phyloP scores from a whole-genome alignment of 2,329 filamentous ascomycete species.

The Sclerotinia trifoliorum region DNA sequence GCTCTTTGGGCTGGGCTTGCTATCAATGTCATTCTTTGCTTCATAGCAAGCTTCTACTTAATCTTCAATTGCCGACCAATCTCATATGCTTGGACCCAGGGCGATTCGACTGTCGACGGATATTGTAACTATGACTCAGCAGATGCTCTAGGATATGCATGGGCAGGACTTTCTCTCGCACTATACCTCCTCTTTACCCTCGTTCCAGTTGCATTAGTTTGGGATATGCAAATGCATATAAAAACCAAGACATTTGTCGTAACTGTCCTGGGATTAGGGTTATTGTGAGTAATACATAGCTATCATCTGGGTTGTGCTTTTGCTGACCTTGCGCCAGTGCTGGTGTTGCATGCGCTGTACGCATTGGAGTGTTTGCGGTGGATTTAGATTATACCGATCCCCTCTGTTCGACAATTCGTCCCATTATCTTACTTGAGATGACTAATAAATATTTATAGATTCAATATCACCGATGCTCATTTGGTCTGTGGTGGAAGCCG shows the following conservation, averaged over 20 bases:
- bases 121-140: conserved; percentile 18
- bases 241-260: conserved; percentile 17
- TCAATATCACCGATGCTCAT: conserved; percentile 19
- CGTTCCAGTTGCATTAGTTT: conserved; percentile 18
- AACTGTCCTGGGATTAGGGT: conserved; percentile 15
- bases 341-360: conserved; percentile 7
- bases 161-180: conserved; percentile 10
- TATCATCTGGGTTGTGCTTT: not conserved
- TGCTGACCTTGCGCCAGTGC: conserved; percentile 8
- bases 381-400: conserved; percentile 20
- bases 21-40: conserved; percentile 16
- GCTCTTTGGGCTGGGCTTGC: conserved; percentile 18
- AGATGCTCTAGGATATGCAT: conserved; percentile 18
- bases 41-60: conserved; percentile 19
- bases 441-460: conserved; percentile 13
- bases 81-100: conserved; percentile 18
- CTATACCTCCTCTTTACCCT: conserved; percentile 18
- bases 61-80: conserved; percentile 22
- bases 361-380: conserved; percentile 10
- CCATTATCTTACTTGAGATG: not conserved
- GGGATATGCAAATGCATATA: conserved; percentile 22
- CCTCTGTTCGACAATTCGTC: conserved; percentile 1
- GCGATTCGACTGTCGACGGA: conserved; percentile 13
- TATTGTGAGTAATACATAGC: conserved; percentile 13
- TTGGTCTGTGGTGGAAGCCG: conserved; percentile 20